Conservation (phyloP, 257 asterid genomes). For the Scutellaria baicalensis region DNA sequence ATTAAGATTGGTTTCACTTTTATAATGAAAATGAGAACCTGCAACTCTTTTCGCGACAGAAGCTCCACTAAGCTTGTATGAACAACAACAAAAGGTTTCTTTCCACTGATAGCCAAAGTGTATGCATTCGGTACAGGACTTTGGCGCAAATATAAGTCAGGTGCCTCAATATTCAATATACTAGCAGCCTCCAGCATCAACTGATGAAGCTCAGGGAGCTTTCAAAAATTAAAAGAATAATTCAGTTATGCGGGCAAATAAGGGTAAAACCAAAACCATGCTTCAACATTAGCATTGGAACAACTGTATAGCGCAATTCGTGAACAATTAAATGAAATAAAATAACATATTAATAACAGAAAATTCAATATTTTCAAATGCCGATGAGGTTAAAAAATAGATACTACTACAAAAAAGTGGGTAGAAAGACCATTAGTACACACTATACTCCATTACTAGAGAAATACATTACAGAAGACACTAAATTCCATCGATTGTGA, state of each 20-base stretch:
- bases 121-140: constrained; percentile 94
- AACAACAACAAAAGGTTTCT: constrained; percentile 88
- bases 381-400: neutral
- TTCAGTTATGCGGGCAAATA: neutral
- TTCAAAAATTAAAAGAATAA: constrained; percentile 7
- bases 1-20: neutral
- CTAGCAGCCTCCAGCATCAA: constrained; percentile 78
- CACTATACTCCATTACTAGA: neutral
- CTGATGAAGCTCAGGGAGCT: constrained; percentile 82
- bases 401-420: neutral
- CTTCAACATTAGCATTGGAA: neutral
- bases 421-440: neutral
- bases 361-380: neutral
- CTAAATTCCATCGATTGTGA: neutral
- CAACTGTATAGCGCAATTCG: neutral
- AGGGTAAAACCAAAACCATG: neutral
- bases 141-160: constrained; percentile 84
- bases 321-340: neutral
- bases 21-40: constrained; percentile 36
- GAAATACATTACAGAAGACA: neutral
- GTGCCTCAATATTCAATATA: constrained; percentile 61
- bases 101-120: constrained; percentile 88
- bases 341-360: neutral
- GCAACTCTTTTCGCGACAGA: constrained; percentile 75
- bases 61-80: constrained; percentile 96